A percentile compares a stretch with the other conserved stretches of the same genome.
These are phyloP conservation scores for Umbilicus rupestris DNA, from an alignment of 164 flowering plant species.

Conservation along the genomic window DNA sequence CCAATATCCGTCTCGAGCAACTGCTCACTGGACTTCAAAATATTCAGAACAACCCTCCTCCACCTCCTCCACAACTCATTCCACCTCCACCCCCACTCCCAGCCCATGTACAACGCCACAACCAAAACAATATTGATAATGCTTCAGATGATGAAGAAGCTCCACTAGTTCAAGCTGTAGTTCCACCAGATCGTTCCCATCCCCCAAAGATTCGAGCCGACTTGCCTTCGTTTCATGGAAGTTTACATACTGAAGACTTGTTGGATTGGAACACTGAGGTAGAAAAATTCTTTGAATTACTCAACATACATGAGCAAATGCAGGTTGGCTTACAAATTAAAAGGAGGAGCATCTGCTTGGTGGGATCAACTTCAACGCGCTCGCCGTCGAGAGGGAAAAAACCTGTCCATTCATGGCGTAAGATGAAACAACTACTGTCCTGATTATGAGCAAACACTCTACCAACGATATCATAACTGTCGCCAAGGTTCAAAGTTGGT, in stretches of 20 bases:
- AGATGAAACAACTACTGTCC: slow-evolving; percentile 5
- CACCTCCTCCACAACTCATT: too few species aligned
- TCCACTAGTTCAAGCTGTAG: too few species aligned
- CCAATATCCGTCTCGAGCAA: too few species aligned
- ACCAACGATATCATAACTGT: background rate
- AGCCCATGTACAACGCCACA: too few species aligned
- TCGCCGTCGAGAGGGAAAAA: background rate
- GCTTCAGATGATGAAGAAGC: too few species aligned
- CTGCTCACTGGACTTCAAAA: too few species aligned
- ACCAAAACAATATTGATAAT: too few species aligned
- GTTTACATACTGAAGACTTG: background rate
- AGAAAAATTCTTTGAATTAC: slow-evolving; percentile 4
- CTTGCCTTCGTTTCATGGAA: slow-evolving; percentile 3
- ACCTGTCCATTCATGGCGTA: background rate
- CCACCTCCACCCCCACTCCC: too few species aligned
- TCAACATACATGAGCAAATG: background rate
- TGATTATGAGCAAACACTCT: slow-evolving; percentile 8
- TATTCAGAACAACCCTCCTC: too few species aligned
- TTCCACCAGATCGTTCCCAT: too few species aligned
- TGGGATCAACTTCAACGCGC: background rate
- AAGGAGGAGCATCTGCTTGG: slow-evolving; percentile 12
- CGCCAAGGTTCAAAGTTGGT: too few species aligned
- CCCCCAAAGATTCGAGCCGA: background rate
- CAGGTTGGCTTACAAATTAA: background rate
- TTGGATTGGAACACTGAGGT: slow-evolving; percentile 4